These are phyloP conservation scores for Tricharina praecox DNA, from an alignment of 495 filamentous ascomycete genomes.

Conservation along the genomic window DNA sequence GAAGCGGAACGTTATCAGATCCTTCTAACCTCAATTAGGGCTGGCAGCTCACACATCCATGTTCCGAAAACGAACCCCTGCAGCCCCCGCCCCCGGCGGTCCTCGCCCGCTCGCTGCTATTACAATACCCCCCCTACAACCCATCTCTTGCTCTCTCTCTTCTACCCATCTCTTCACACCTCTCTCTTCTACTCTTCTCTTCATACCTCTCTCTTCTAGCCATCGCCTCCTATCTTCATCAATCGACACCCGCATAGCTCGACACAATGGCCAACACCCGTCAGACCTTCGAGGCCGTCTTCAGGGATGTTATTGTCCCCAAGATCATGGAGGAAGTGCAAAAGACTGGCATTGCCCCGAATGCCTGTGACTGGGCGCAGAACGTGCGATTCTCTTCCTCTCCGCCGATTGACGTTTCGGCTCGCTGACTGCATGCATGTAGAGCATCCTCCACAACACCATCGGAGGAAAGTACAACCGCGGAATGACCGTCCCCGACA, in stretches of 20 bases:
- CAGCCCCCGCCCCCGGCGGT: too few relatives aligned
- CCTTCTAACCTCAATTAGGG: too few relatives aligned
- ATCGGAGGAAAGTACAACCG: conserved; percentile 96
- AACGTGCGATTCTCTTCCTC: conserved; percentile 38
- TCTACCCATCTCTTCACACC: not conserved
- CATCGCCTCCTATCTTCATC: too few relatives aligned
- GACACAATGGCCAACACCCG: conserved; percentile 19
- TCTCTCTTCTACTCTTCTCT: not conserved
- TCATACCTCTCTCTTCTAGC: not conserved
- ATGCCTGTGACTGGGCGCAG: conserved; percentile 75
- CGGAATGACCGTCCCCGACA: conserved; percentile 94
- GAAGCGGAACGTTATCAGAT: too few relatives aligned
- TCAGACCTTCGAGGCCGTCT: conserved; percentile 64
- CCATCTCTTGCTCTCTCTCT: not conserved
- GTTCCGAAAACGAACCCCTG: too few relatives aligned
- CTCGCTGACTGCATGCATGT: not conserved
- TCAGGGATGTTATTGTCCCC: conserved; percentile 54
- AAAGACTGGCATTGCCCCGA: conserved; percentile 62
- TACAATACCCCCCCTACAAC: not conserved
- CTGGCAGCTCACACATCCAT: too few relatives aligned
- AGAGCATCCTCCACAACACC: conserved; percentile 70
- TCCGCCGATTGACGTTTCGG: conserved; percentile 3
- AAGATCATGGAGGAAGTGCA: conserved; percentile 58
- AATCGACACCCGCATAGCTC: too few relatives aligned
- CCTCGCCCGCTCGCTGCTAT: too few relatives aligned